Evolutionary conservation across 2,329 filamentous ascomycete genomes (phyloP), one percentile per base, ranked within the genome.

Genomic region (Arthrobotrys megalospora): DNA sequence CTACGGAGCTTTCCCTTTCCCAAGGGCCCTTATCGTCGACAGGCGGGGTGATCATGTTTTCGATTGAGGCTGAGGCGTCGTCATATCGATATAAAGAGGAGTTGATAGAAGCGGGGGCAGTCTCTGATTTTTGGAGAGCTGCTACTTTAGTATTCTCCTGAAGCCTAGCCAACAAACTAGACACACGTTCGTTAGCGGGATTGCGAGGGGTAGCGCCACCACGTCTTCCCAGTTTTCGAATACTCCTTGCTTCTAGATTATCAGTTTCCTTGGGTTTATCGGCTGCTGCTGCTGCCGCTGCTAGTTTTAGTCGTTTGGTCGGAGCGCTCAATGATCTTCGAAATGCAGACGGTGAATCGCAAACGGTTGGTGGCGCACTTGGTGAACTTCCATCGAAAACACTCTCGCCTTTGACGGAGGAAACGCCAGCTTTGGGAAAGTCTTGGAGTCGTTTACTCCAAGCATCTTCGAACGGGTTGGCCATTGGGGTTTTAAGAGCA

Each of bases 381-480:
- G 75, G 75, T 43, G 75, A 78, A 24, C 75, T 78, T 50, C 67
- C 67, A 50, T 78, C 75, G 41, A 78, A 72, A 24, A 72, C 55
- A 32, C 79, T 68, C n/a, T 73, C 48, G 12, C 75, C 52, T 62
- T 38, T 70, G 34, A 55, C 45, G 32, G 45, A 12, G 7, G 75
- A 50, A 43, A 67, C 62, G 1, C 60, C 53, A 16, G 47, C 63
- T 16, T 62, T 72, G 4, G 75, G 67, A 16, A 43, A 38, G 6
- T 78, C 67, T 45, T 77, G 50, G 38, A 78, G 52, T 24, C 75
- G 65, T 65, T 91, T 90, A 81, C 92, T 92, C 92, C 92, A 95
- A 1, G 94, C 84, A 80, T 94, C 91, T 36, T 91, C 84, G 1
- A 91, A 91, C 43, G 92, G 91, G 81, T 94, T 92, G 36, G 90